These are phyloP conservation scores for Fraxinus nigra DNA, from an alignment of 305 asterid genomes.

Conservation along the genomic window DNA sequence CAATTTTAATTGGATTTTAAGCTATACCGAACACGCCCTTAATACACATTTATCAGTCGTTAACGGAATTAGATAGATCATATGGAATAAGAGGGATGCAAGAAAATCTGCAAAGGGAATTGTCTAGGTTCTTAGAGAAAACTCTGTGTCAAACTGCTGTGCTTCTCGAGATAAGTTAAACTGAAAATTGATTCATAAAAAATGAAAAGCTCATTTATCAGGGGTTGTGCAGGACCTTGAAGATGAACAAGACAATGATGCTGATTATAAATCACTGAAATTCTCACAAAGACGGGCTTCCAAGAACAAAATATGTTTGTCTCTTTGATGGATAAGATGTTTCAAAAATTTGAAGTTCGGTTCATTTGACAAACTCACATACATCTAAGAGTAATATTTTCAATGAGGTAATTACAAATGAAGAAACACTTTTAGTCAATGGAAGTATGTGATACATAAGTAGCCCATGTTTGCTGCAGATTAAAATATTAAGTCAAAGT, in stretches of 20 bases:
- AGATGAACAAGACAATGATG: neutral
- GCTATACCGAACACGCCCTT: neutral
- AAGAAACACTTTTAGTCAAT: neutral
- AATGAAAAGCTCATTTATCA: neutral
- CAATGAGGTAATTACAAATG: neutral
- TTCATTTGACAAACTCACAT: neutral
- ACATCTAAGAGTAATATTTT: neutral
- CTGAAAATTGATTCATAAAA: neutral
- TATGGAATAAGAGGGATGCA: neutral
- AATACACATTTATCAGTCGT: neutral
- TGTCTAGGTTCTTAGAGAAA: neutral
- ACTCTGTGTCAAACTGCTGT: neutral
- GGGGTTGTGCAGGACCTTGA: neutral
- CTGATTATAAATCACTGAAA: neutral
- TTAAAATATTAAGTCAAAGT: neutral
- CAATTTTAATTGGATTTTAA: no score
- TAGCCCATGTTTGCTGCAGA: neutral
- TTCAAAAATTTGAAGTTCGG: neutral
- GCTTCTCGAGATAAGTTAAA: neutral
- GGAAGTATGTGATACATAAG: neutral
- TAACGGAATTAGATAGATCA: neutral
- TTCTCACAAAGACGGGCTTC: neutral
- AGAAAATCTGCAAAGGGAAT: neutral
- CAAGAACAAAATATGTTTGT: neutral
- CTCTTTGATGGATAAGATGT: neutral